A percentile compares a stretch with the other conserved stretches of the same genome.
phyloP scores from a whole-genome alignment of 305 asterid genomes.

The Andrographis paniculata region DNA sequence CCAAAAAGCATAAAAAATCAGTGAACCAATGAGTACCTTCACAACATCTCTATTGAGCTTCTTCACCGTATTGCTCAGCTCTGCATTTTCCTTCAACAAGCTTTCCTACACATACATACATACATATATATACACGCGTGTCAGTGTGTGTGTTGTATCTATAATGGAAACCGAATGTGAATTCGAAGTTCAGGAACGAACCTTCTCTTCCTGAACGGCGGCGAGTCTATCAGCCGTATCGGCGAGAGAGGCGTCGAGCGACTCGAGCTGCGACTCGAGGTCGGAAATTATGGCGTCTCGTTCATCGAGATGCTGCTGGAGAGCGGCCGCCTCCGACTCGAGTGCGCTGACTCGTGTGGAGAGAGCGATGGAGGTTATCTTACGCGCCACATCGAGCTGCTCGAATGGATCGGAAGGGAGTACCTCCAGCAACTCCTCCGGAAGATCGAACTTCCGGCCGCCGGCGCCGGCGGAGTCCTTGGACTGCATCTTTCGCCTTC shows the following conservation, averaged over 20 bases:
- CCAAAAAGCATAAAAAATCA: not conserved
- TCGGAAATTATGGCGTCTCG: conserved; percentile 61
- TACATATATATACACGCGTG: too few species aligned
- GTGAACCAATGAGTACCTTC: conserved; percentile 35
- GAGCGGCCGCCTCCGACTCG: conserved; percentile 62
- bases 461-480: conserved; percentile 17
- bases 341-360: conserved; percentile 77
- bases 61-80: conserved; percentile 54
- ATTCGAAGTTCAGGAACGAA: conserved; percentile 4
- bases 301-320: conserved; percentile 56
- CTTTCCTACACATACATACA: conserved; percentile 33
- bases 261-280: conserved; percentile 64
- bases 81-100: conserved; percentile 57
- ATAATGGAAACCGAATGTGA: not conserved
- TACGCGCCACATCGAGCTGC: conserved; percentile 84
- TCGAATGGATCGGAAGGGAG: conserved; percentile 89
- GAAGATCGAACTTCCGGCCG: conserved; percentile 56
- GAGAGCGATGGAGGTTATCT: conserved; percentile 90
- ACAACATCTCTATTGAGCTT: conserved; percentile 86
- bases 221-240: conserved; percentile 50
- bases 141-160: too few species aligned
- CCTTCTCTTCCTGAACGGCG: conserved; percentile 62
- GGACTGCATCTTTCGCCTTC: not conserved
- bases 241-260: conserved; percentile 49
- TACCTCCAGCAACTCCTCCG: conserved; percentile 58